Evolutionary conservation across 371 early-diverging fungal genomes (phyloP), one percentile per base, ranked within the genome.

Genomic region (Rhizopus arrhizus): DNA sequence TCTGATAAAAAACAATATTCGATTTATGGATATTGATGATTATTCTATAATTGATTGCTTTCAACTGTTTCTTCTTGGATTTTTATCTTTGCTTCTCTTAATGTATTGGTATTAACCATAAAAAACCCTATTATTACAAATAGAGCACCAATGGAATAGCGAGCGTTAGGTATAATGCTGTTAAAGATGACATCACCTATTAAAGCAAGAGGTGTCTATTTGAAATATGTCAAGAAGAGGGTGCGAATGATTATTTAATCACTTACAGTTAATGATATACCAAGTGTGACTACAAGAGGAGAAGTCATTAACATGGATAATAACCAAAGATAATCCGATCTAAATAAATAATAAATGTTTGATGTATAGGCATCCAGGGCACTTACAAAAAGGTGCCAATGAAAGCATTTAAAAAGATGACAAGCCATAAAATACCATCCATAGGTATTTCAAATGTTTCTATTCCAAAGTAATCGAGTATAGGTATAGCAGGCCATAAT

Each of bases 271-370:
- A 93, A 65, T 32, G 89, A 82, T n/a, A 90, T 66, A 7, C 90
- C 91, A 48, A 91, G 68, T 2, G 92, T 89, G 1, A 89, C 89
- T 1, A 87, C 85, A 62, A 91, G 68, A 4, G 92, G 92, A 34
- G 90, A 86, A 0, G 91, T 91, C 83, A 90, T 80, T 3, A 91
- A 77, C 84, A 90, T 83, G 4, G 92, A 77, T 38, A 84, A 58
- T 47, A 91, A 68, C 92, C 92, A 92, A 16, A 91, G 62, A 56
- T 86, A 90, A 66, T 91, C 92, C 4, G 90, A 91, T 32, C 68
- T 67, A 56, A 22, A 43, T 53, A 22, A 22, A 22, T 29, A 41
- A 56, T 54, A 38, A 48, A 43, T 57, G n/a, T 54, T 10, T 29
- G 31, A 47, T 12, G 13, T 36, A 36, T 9, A 7, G 5, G 32